phyloP scores from a whole-genome alignment of 2,329 filamentous ascomycete species.

The Alternaria hordeiaustralica region DNA sequence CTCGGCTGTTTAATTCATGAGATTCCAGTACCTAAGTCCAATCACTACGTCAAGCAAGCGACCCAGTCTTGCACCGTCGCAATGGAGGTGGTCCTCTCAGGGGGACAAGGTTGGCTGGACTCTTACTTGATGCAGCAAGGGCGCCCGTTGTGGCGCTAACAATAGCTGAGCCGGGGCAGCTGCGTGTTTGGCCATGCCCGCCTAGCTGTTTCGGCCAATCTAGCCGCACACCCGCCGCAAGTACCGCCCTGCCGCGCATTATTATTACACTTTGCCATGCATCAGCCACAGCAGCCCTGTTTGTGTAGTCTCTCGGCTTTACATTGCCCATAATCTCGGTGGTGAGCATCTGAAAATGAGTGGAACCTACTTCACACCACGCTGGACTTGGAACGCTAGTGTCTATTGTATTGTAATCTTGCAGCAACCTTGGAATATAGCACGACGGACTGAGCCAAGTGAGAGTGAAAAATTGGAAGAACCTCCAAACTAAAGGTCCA shows the following conservation, averaged over 20 bases:
- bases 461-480: background rate
- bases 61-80: constrained; percentile 4
- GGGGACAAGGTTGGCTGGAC: constrained; percentile 13
- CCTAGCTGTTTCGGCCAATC: background rate
- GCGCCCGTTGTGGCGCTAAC: constrained; percentile 13
- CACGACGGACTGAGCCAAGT: background rate
- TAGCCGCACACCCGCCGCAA: background rate
- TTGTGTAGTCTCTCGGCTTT: background rate
- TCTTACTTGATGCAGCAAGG: constrained; percentile 6
- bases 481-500: too few species aligned
- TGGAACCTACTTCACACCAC: background rate
- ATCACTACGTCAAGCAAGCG: constrained; percentile 13
- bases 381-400: background rate
- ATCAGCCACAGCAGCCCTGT: constrained; percentile 16
- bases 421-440: background rate
- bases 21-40: constrained; percentile 20
- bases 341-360: background rate
- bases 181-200: background rate
- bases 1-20: constrained; percentile 20
- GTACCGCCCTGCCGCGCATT: background rate
- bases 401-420: background rate
- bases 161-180: constrained; percentile 3
- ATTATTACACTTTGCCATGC: constrained; percentile 2
- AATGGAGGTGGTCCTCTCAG: constrained; percentile 13
- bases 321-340: background rate